phyloP scores from a whole-genome alignment of 306 rosid genomes.

The Rosa rugosa region DNA sequence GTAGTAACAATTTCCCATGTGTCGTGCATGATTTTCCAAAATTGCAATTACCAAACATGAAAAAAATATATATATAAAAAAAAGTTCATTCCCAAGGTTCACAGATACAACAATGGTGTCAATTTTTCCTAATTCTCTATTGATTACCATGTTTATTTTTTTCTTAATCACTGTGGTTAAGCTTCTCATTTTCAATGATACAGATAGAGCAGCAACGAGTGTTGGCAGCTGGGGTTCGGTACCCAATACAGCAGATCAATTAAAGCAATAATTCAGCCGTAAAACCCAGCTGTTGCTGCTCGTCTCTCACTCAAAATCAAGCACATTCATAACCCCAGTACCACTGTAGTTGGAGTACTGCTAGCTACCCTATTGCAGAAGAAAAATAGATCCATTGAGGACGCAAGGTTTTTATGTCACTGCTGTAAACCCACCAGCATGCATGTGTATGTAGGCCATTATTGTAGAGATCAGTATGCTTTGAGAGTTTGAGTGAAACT shows the following conservation, averaged over 20 bases:
- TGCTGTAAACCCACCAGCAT: conserved; percentile 17
- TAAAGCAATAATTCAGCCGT: background rate
- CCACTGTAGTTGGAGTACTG: background rate
- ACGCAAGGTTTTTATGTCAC: background rate
- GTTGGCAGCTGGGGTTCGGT: conserved; percentile 80
- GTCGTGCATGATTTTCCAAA: background rate
- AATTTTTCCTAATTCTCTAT: background rate
- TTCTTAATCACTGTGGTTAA: background rate
- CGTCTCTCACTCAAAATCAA: background rate
- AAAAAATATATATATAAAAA: background rate
- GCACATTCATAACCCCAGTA: background rate
- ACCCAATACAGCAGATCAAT: conserved; percentile 69
- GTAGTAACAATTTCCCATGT: background rate
- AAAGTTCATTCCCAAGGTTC: background rate
- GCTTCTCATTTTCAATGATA: background rate
- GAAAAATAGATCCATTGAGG: background rate
- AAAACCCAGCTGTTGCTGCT: background rate
- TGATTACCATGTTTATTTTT: background rate
- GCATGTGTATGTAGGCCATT: background rate
- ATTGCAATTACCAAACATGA: background rate
- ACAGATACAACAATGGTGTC: background rate
- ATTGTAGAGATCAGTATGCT: conserved; percentile 18
- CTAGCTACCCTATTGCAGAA: background rate
- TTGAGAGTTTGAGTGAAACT: conserved; percentile 27
- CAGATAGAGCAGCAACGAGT: conserved; percentile 87